These are phyloP conservation scores for Tolypocladium sp. DNA, from an alignment of 2,329 filamentous ascomycete genomes.

Conservation along the genomic window DNA sequence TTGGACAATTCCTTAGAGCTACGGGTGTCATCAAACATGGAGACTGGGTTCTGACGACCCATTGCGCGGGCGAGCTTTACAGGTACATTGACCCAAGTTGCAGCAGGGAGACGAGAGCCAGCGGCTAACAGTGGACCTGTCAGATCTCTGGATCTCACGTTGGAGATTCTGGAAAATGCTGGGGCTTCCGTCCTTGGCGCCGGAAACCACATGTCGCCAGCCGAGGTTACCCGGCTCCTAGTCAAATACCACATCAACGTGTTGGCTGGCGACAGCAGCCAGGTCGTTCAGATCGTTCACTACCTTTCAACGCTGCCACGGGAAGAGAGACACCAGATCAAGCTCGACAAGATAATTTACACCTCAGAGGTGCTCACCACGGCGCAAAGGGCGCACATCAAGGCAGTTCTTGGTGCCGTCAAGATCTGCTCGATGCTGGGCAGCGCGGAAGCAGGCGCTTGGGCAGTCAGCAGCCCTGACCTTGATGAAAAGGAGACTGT, in stretches of 20 bases:
- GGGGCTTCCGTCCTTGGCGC: slow-evolving; percentile 28
- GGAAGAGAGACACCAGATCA: slow-evolving; percentile 12
- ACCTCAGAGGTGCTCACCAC: slow-evolving; percentile 30
- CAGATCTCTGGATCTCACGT: slow-evolving; percentile 28
- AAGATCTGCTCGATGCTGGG: slow-evolving; percentile 29
- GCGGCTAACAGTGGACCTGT: not conserved
- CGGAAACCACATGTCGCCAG: slow-evolving; percentile 17
- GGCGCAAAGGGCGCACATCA: slow-evolving; percentile 22
- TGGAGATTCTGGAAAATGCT: slow-evolving; percentile 30
- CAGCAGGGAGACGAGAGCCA: not conserved
- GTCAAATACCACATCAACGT: slow-evolving; percentile 25
- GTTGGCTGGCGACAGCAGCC: slow-evolving; percentile 26
- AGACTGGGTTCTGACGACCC: slow-evolving; percentile 30
- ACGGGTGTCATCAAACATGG: slow-evolving; percentile 19
- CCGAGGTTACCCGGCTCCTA: slow-evolving; percentile 16
- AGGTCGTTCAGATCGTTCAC: slow-evolving; percentile 25
- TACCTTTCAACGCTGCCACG: slow-evolving; percentile 20
- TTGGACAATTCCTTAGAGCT: slow-evolving; percentile 16
- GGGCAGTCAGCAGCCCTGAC: slow-evolving; percentile 20
- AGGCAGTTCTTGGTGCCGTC: slow-evolving; percentile 17
- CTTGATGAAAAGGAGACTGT: slow-evolving; percentile 10
- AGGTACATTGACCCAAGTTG: slow-evolving; percentile 14
- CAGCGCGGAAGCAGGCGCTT: slow-evolving; percentile 33
- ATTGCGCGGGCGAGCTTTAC: slow-evolving; percentile 26
- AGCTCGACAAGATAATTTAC: slow-evolving; percentile 31